Evolutionary conservation across 2,329 filamentous ascomycete species (phyloP), one percentile per base, ranked within the genome.

Genomic region (Alternaria incomplexa): DNA sequence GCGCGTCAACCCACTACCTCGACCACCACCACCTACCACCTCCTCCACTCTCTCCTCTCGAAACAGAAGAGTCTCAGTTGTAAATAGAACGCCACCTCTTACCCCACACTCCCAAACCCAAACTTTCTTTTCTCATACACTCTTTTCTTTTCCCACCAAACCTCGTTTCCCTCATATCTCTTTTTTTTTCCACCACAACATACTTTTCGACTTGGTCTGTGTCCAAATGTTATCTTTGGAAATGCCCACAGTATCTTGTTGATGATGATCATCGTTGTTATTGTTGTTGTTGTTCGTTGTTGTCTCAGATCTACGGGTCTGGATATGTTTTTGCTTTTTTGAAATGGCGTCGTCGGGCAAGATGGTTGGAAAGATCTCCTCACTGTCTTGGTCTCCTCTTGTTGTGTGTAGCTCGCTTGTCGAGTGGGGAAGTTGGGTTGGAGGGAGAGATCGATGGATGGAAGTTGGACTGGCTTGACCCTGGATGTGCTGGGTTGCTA

Each of bases 121-220:
- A 26, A 22, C 17, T 32, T 46, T 44, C 43, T 45, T 45, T 46
- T 56, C 53, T 47, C 26, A 26, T 23, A 28, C 40, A 47, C 53
- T 46, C 40, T 28, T 28, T 44, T 20, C 23, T 44, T 46, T 56
- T 40, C 30, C 46, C 26, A 56, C 50, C 50, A 48, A 15, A 15
- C 50, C 43, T 44, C 30, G 25, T 64, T 56, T 61, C 56, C 23
- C 50, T 20, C 20, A 40, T 51, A 36, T 58, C 36, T 52, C 44
- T 36, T 43, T 51, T 56, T 36, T 40, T 10, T 8, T 15, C 20
- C 20, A 2, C 20, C 20, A 20, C 20, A 20, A 40, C 32, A 40
- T 47, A 26, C 32, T 43, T 46, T 48, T 59, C 55, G 26, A 30
- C 32, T 56, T 63, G 63, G 60, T 58, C 48, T 55, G 58, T 58